A percentile compares a stretch with the other conserved stretches of the same genome.
phyloP scores from a whole-genome alignment of 2,329 filamentous ascomycete genomes.

The Allantophomopsis cytisporea region DNA sequence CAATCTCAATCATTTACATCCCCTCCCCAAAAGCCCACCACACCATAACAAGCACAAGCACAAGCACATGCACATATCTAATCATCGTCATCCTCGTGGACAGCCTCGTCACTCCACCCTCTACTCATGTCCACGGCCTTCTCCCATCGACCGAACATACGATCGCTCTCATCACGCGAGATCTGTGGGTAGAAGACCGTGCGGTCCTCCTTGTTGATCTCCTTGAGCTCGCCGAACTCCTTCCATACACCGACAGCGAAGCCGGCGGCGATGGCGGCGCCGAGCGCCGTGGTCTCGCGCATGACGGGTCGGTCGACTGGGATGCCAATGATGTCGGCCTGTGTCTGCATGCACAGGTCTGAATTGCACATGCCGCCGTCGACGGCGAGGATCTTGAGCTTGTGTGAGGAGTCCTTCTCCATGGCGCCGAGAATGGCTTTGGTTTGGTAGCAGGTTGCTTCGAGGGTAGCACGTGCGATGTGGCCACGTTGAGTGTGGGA shows the following conservation, averaged over 20 bases:
- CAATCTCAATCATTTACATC: no score
- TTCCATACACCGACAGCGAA: constrained; percentile 65
- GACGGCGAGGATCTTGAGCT: constrained; percentile 48
- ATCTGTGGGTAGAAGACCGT: constrained; percentile 58
- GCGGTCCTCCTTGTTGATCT: constrained; percentile 56
- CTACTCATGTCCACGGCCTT: constrained; percentile 69
- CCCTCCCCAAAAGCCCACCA: no score
- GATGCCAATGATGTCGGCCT: constrained; percentile 70
- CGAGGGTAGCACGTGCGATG: constrained; percentile 57
- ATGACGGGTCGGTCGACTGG: constrained; percentile 67
- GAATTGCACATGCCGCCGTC: constrained; percentile 65
- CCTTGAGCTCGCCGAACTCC: constrained; percentile 55
- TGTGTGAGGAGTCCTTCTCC: constrained; percentile 56
- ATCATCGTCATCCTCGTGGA: no score
- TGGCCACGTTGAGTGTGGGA: constrained; percentile 58
- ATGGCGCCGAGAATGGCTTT: constrained; percentile 62
- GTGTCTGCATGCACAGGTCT: constrained; percentile 63
- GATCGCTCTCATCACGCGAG: constrained; percentile 38
- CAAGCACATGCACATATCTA: no score
- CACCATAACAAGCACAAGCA: no score
- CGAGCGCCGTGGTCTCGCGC: constrained; percentile 73
- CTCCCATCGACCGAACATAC: constrained; percentile 59
- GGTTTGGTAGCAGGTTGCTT: constrained; percentile 63
- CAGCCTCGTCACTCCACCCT: constrained; percentile 43
- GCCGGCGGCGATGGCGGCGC: constrained; percentile 72